A percentile compares a stretch with the other conserved stretches of the same genome.
Conservation (phyloP, 129 eudicot genomes). For the Calendula officinalis region DNA sequence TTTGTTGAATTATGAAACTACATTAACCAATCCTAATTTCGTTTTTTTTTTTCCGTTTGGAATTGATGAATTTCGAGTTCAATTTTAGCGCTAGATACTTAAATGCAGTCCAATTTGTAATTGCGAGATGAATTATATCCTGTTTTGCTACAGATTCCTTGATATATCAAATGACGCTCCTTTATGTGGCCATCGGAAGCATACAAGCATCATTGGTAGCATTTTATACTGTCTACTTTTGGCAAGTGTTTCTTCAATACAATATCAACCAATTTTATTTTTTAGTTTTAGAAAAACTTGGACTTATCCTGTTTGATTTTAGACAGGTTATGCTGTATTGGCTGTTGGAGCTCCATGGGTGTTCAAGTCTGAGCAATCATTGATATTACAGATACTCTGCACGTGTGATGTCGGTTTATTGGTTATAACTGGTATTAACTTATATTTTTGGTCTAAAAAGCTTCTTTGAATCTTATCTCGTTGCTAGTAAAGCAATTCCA, state of each 20-base stretch:
- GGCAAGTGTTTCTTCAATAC: conserved; percentile 54
- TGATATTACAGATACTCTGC: conserved; percentile 66
- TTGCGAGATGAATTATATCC: not conserved
- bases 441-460: not conserved
- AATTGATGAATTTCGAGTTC: too few relatives aligned
- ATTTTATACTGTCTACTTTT: conserved; percentile 72
- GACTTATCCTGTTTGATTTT: conserved; percentile 35
- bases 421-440: conserved; percentile 62
- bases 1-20: too few relatives aligned
- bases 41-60: too few relatives aligned
- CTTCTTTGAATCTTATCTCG: not conserved
- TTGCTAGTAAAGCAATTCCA: not conserved
- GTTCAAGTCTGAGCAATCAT: conserved; percentile 44
- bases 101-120: too few relatives aligned
- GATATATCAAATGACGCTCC: conserved; percentile 95
- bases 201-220: conserved; percentile 74
- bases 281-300: not conserved
- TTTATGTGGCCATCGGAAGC: conserved; percentile 76
- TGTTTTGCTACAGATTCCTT: conserved; percentile 59
- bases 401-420: conserved; percentile 68
- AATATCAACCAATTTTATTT: not conserved
- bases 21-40: too few relatives aligned
- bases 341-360: conserved; percentile 88
- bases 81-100: too few relatives aligned
- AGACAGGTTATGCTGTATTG: conserved; percentile 91